Conservation (phyloP, 306 rosid species). For the Dryas octopetala region DNA sequence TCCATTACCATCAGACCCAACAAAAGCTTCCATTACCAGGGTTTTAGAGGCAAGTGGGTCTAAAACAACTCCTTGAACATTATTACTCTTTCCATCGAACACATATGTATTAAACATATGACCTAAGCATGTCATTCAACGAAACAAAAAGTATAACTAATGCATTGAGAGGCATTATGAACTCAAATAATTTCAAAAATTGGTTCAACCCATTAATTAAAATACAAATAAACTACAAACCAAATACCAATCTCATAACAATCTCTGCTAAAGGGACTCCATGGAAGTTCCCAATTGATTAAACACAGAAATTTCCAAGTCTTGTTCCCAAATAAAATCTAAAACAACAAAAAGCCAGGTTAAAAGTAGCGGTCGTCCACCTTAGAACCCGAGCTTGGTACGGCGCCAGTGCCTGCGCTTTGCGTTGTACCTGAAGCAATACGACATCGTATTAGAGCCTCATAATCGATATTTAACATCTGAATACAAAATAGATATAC, state of each 20-base stretch:
- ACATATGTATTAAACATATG: not conserved
- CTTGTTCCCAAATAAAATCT: not conserved
- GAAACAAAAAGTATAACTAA: not conserved
- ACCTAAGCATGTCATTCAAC: not conserved
- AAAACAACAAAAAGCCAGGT: not conserved
- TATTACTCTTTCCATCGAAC: too few species aligned
- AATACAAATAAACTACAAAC: slow-evolving; percentile 1
- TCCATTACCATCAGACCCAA: too few species aligned
- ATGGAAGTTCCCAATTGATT: slow-evolving; percentile 6
- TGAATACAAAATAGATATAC: not conserved
- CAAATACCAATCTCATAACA: slow-evolving; percentile 4
- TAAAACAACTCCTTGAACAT: too few species aligned
- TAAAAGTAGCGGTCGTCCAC: slow-evolving; percentile 24
- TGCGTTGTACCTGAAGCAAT: slow-evolving; percentile 59
- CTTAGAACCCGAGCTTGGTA: slow-evolving; percentile 80
- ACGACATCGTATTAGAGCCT: not conserved
- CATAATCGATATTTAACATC: not conserved
- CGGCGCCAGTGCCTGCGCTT: slow-evolving; percentile 98
- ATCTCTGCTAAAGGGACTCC: slow-evolving; percentile 14
- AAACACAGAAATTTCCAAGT: slow-evolving; percentile 22
- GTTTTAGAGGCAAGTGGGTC: too few species aligned
- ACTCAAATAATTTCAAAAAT: slow-evolving; percentile 3
- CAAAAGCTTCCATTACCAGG: too few species aligned
- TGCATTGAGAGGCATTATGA: not conserved
- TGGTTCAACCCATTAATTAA: slow-evolving; percentile 7